Conservation (phyloP, 2,329 filamentous ascomycete species). For the Cladosporium velox region DNA sequence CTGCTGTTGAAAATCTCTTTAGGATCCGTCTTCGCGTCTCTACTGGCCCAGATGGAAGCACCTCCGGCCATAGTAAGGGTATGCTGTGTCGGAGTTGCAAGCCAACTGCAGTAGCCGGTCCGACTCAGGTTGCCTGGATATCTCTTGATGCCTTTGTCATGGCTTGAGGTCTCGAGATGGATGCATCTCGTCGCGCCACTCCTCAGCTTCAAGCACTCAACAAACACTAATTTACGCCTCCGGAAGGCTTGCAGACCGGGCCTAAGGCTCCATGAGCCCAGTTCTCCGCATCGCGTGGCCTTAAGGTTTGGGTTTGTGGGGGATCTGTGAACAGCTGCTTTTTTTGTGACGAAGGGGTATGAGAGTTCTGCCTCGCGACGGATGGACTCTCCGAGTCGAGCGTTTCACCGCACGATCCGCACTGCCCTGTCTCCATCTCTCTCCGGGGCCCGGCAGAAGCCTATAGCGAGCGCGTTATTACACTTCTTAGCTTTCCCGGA, state of each 20-base stretch:
- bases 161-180: background rate
- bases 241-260: background rate
- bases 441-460: background rate
- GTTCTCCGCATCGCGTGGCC: slow-evolving; percentile 9
- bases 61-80: slow-evolving; percentile 21
- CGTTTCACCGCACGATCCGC: background rate
- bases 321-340: background rate
- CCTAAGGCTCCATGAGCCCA: background rate
- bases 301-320: slow-evolving; percentile 6
- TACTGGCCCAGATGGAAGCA: slow-evolving; percentile 25
- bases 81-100: background rate
- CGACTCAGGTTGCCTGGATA: slow-evolving; percentile 5
- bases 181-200: slow-evolving; percentile 3
- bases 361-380: background rate
- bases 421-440: background rate
- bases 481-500: background rate
- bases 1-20: slow-evolving; percentile 25
- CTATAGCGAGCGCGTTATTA: background rate
- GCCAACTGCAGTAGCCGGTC: background rate
- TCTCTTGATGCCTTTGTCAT: background rate
- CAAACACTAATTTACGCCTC: background rate
- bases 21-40: slow-evolving; percentile 26
- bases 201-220: background rate
- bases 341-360: background rate
- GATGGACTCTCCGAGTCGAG: background rate